These are phyloP conservation scores for Larix kaempferi DNA, from an alignment of 75 land plant genomes.

Conservation along the genomic window DNA sequence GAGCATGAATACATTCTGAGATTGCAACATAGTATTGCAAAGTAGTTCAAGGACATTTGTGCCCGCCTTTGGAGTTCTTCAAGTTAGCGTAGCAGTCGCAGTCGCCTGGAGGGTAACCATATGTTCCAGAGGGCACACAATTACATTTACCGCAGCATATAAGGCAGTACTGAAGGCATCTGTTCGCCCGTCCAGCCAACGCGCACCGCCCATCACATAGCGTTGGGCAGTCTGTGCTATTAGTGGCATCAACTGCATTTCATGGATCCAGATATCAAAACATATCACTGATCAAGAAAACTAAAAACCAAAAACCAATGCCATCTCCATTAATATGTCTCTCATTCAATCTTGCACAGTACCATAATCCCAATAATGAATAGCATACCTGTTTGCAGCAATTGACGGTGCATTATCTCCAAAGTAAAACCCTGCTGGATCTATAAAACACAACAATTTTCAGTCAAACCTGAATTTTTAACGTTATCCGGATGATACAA, in stretches of 20 bases:
- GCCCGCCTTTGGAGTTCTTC: slow-evolving; percentile 32
- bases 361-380: not conserved
- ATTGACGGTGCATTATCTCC: not conserved
- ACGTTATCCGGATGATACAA: not conserved
- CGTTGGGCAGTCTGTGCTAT: not conserved
- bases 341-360: not conserved
- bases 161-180: slow-evolving; percentile 46
- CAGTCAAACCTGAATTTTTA: not conserved
- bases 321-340: not conserved
- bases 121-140: slow-evolving; percentile 59
- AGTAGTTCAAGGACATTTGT: slow-evolving; percentile 49
- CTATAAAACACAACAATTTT: not conserved
- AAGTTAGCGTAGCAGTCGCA: slow-evolving; percentile 56
- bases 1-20: too few species aligned
- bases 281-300: not conserved
- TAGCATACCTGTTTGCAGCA: not conserved
- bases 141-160: slow-evolving; percentile 49
- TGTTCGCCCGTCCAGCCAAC: slow-evolving; percentile 26
- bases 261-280: too few species aligned
- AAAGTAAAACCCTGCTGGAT: not conserved
- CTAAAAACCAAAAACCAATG: not conserved
- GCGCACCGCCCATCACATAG: slow-evolving; percentile 35
- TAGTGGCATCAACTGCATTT: too few species aligned
- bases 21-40: too few species aligned
- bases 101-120: slow-evolving; percentile 39